These are phyloP conservation scores for Pythium sp. DNA, from an alignment of 352 stramenopile species.

Conservation along the genomic window DNA sequence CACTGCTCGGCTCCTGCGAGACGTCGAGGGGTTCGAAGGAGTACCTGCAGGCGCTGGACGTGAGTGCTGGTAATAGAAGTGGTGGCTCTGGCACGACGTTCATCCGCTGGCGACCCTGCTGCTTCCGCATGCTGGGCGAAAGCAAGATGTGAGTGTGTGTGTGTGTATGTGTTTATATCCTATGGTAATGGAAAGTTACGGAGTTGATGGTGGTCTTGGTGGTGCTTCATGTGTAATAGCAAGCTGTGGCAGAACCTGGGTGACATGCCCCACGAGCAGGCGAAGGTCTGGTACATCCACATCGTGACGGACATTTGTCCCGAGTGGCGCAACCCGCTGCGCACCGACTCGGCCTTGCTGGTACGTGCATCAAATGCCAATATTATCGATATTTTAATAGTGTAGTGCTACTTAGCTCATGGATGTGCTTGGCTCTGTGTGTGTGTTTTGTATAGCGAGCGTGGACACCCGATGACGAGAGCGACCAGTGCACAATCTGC, in stretches of 20 bases:
- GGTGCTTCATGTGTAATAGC: constrained; percentile 16
- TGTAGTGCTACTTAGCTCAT: no score
- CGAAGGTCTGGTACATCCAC: constrained; percentile 50
- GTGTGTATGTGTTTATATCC: neutral
- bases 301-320: constrained; percentile 54
- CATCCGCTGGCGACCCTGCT: constrained; percentile 31
- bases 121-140: constrained; percentile 38
- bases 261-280: constrained; percentile 41
- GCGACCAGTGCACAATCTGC: constrained; percentile 55
- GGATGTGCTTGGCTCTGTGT: neutral
- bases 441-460: constrained; percentile 30
- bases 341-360: constrained; percentile 53
- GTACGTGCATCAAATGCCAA: constrained; percentile 17
- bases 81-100: neutral
- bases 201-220: neutral
- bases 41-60: constrained; percentile 24
- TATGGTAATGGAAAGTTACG: neutral
- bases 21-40: constrained; percentile 41
- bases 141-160: constrained; percentile 41
- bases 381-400: neutral
- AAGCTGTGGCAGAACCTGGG: constrained; percentile 64
- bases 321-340: constrained; percentile 48
- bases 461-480: constrained; percentile 66
- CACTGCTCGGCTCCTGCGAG: constrained; percentile 57
- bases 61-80: neutral